These are phyloP conservation scores for Colletotrichum tropicale DNA, from an alignment of 2,329 filamentous ascomycete species.

Conservation along the genomic window DNA sequence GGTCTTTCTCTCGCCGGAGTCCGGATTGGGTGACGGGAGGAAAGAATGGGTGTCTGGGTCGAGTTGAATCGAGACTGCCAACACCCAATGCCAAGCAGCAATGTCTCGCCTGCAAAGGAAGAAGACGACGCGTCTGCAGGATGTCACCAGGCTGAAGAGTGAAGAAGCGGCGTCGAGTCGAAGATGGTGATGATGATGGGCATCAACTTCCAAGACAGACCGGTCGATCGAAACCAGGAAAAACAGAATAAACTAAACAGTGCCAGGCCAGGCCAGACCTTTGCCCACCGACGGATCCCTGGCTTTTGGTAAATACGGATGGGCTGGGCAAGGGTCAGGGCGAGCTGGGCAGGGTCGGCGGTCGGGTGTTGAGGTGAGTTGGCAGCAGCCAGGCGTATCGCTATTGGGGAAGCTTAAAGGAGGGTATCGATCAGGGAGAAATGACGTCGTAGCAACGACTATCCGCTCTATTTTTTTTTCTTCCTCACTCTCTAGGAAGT, in stretches of 20 bases:
- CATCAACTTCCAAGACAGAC: not conserved
- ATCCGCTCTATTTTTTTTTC: not conserved
- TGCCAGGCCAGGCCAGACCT: not conserved
- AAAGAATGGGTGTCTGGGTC: not conserved
- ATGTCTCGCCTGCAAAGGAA: not conserved
- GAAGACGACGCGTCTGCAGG: not conserved
- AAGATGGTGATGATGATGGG: not conserved
- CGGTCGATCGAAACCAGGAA: not conserved
- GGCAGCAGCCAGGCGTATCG: not conserved
- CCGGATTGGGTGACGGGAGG: not conserved
- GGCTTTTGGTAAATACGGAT: not conserved
- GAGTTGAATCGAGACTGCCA: not conserved
- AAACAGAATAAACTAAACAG: not conserved
- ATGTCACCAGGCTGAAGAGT: not conserved
- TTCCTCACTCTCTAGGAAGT: not conserved
- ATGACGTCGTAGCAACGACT: slow-evolving; percentile 17
- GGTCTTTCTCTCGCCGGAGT: not conserved
- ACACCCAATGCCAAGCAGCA: not conserved
- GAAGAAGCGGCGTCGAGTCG: not conserved
- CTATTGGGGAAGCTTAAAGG: not conserved
- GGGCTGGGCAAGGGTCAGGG: not conserved
- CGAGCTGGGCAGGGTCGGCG: not conserved
- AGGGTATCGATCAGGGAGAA: not conserved
- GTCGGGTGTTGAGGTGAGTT: not conserved
- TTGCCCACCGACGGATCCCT: not conserved